Conservation (phyloP, 306 rosid genomes). For the Lotus japonicus region DNA sequence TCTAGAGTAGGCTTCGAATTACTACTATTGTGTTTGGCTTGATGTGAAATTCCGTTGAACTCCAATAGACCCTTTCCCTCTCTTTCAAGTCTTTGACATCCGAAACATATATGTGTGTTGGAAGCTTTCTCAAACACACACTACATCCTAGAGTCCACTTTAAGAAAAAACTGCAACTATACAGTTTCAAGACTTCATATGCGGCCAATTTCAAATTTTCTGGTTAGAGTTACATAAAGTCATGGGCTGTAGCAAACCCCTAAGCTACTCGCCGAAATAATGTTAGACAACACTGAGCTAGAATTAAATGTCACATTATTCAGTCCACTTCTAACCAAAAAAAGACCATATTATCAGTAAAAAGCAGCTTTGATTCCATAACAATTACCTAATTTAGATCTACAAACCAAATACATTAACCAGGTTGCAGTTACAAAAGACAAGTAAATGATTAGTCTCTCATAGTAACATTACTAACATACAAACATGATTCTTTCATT, state of each 20-base stretch:
- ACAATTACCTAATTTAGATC: slow-evolving; percentile 3
- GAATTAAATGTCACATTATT: neutral
- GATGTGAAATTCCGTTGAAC: too few relatives aligned
- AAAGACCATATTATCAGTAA: neutral
- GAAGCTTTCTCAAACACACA: neutral
- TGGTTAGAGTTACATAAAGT: neutral
- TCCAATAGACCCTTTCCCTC: too few relatives aligned
- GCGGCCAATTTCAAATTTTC: neutral
- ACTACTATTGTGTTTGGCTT: neutral
- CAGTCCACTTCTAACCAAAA: neutral
- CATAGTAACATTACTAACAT: too few relatives aligned
- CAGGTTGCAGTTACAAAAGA: neutral
- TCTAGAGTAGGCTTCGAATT: neutral
- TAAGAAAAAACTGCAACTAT: neutral
- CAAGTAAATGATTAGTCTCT: neutral
- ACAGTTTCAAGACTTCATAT: neutral
- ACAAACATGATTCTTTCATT: neutral
- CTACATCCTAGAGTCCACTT: neutral
- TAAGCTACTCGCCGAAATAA: neutral
- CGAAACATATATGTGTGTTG: too few relatives aligned
- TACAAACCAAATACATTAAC: neutral
- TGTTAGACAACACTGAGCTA: neutral
- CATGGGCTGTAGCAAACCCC: neutral
- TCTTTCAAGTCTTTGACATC: too few relatives aligned
- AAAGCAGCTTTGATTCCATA: neutral